Evolutionary conservation across 768 basidiomycete species (phyloP), one percentile per base, ranked within the genome.

Genomic region (Pisolithus tinctorius): DNA sequence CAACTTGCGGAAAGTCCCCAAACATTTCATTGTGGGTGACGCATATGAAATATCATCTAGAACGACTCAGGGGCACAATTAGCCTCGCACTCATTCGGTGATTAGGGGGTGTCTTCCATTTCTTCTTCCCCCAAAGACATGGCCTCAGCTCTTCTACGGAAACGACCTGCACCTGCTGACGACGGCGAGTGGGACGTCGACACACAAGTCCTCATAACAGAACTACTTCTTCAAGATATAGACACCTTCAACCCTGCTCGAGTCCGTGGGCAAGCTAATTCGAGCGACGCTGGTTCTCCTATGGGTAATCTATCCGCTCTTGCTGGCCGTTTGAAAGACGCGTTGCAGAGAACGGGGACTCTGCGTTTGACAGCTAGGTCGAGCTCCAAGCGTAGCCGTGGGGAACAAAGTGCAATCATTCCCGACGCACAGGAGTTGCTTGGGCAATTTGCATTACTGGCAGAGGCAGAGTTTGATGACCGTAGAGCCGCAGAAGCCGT

Each of bases 401-500:
- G 55, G 63, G 13, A 57, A 8, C 54, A 57, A 4, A 71, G 74
- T 50, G 60, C 52, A 1, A 58, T 58, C 2, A 56, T 66, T 20
- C 50, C 26, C 13, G 20, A 43, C 42, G 6, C 20, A 26, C 42
- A 43, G 23, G 20, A 10, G 9, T 25, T 43, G 20, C 20, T 79
- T 4, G 55, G 61, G 5, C 66, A 64, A 0, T 52, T 69, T 6
- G 52, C 53, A 9, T 56, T 68, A 4, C 60, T 70, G 10, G 72
- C 78, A 48, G 59, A 61, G 27, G 69, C 61, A 13, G 69, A 71
- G 4, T 53, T 54, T 4, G 72, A 74, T 29, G 74, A 79, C 58
- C 68, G 69, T 31, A 54, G 53, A 9, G 70, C 70, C 41, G 73
- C 76, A 4, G 56, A 73, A 37, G 71, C 75, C 1, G 51, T 76